These are phyloP conservation scores for Mycena alexandri DNA, from an alignment of 768 basidiomycete genomes.

Conservation along the genomic window DNA sequence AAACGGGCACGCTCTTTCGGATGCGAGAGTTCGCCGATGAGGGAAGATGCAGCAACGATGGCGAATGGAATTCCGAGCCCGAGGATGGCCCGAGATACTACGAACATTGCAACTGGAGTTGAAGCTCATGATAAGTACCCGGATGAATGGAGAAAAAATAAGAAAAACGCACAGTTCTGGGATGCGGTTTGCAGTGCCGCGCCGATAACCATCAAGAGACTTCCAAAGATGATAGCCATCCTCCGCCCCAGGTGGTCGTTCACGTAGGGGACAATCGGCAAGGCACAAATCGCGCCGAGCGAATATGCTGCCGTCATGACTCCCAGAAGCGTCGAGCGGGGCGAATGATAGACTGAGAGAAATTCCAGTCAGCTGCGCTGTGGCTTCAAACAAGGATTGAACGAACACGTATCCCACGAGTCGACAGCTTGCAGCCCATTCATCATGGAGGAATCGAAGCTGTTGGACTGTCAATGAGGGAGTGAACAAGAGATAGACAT, in stretches of 20 bases:
- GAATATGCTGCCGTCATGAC: constrained; percentile 71
- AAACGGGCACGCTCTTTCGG: constrained; percentile 77
- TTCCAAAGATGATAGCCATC: constrained; percentile 64
- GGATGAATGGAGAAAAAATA: not conserved
- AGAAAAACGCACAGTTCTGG: constrained; percentile 62
- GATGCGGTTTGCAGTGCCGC: constrained; percentile 60
- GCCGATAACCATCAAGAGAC: constrained; percentile 63
- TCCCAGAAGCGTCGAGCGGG: constrained; percentile 68
- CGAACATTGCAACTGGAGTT: constrained; percentile 67
- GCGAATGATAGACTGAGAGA: constrained; percentile 63
- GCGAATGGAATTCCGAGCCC: constrained; percentile 64
- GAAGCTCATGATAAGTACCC: not conserved
- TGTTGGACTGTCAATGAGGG: constrained; percentile 34
- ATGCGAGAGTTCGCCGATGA: constrained; percentile 77
- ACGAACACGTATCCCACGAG: constrained; percentile 67
- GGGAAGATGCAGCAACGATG: constrained; percentile 73
- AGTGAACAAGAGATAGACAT: not conserved
- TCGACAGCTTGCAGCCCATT: constrained; percentile 72
- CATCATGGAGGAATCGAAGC: constrained; percentile 73
- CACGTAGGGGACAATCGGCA: constrained; percentile 66
- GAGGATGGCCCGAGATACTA: constrained; percentile 65
- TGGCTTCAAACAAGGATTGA: not conserved
- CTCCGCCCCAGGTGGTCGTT: constrained; percentile 66
- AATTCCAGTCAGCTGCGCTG: not conserved
- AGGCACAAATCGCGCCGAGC: constrained; percentile 66